phyloP scores from a whole-genome alignment of 202 grass and related monocot genomes.

The Hordeum pubiflorum region DNA sequence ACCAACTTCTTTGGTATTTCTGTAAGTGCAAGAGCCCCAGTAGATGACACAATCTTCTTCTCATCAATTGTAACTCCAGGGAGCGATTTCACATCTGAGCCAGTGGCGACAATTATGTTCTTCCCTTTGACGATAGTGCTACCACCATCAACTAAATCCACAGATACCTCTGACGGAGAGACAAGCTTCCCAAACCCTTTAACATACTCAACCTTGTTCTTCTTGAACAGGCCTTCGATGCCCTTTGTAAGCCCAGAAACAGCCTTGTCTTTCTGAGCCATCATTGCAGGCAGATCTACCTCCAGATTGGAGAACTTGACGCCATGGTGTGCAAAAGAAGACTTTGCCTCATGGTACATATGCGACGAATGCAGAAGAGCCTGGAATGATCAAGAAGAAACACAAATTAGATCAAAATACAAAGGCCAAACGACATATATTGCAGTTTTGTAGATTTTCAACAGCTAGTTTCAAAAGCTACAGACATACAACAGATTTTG shows the following conservation, averaged over 20 bases:
- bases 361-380: conserved; percentile 80
- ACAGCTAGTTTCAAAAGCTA: conserved; percentile 13
- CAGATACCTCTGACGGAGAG: conserved; percentile 67
- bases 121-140: conserved; percentile 61
- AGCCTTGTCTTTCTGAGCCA: conserved; percentile 84
- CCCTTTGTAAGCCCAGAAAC: conserved; percentile 71
- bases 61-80: conserved; percentile 80
- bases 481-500: neutral
- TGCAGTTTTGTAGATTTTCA: neutral
- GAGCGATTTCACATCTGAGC: conserved; percentile 84
- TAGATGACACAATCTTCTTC: conserved; percentile 82
- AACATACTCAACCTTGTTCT: conserved; percentile 79
- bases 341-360: conserved; percentile 82
- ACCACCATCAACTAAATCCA: conserved; percentile 56
- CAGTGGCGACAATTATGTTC: conserved; percentile 62
- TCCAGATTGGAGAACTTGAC: conserved; percentile 76
- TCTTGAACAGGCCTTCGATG: conserved; percentile 84
- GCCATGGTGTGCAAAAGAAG: conserved; percentile 63
- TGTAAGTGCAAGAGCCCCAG: conserved; percentile 58
- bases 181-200: conserved; percentile 68
- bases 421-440: neutral
- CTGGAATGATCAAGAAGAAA: conserved; percentile 15
- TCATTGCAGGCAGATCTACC: conserved; percentile 72
- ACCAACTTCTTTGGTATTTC: conserved; percentile 74
- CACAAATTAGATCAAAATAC: neutral